These are phyloP conservation scores for Taiozyma sp. DNA, from an alignment of 1,139 yeast genomes.

Conservation along the genomic window DNA sequence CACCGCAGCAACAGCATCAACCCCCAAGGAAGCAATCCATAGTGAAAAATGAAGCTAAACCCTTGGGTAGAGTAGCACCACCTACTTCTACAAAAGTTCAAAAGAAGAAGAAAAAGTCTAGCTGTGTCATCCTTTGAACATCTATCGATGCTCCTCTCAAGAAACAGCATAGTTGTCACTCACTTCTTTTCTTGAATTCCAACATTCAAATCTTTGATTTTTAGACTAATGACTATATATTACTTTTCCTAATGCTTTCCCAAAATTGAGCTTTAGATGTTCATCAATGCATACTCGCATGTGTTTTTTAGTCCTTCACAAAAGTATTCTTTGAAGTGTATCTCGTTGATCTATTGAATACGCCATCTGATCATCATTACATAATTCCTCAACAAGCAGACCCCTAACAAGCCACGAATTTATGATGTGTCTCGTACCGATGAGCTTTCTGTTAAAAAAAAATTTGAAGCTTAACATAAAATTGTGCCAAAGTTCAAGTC, in stretches of 20 bases:
- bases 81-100: slow-evolving; percentile 3
- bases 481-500: neutral
- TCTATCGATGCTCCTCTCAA: neutral
- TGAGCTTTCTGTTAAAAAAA: neutral
- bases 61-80: slow-evolving; percentile 13
- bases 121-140: slow-evolving; percentile 20
- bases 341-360: too few relatives aligned
- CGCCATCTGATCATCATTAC: too few relatives aligned
- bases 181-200: neutral
- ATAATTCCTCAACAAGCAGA: too few relatives aligned
- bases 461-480: neutral
- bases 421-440: neutral
- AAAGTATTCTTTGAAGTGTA: too few relatives aligned
- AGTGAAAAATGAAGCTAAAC: slow-evolving; percentile 10
- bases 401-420: neutral
- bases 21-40: slow-evolving; percentile 3
- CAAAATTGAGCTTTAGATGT: neutral
- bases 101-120: slow-evolving; percentile 23
- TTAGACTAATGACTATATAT: neutral
- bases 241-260: neutral
- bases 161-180: neutral
- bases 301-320: neutral
- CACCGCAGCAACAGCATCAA: slow-evolving; percentile 2
- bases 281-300: neutral
- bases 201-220: neutral